Base-by-base conservation (phyloP, 208 protist species). In the Trypanosoma caninum region DNA sequence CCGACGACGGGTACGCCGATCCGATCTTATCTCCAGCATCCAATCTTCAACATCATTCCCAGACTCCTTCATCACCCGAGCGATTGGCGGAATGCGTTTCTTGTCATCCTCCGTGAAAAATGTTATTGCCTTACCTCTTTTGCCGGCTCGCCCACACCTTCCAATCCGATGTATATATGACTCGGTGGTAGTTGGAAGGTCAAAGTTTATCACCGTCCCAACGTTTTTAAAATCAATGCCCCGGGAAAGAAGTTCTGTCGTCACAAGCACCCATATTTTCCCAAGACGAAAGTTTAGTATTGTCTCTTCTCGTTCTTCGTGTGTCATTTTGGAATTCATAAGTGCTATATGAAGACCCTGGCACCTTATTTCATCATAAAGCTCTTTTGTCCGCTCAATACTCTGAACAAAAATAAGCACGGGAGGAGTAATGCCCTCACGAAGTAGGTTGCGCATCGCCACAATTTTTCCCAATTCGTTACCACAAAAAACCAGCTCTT, bases 181-280 rank as follows among this genome's bases (percentile, higher is more conserved):
- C 31, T 95, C 84, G 6, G 97, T 71, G 1, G 90, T 96, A 11
- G 91, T 78, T 2, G 98, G 98, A 48, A 99, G 97, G 74, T 99
- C 98, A 72, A 98, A 99, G 82, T 99, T 99, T 78, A 99, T 97
- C 22, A 99, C 98, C 6, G 89, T 91, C 44, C 85, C 85, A 25
- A 99, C 91, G 57, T 96, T 97, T 56, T 97, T 97, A 67, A 99
- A 99, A 74, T 99, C 97, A 53, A 99, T 97, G 76, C 98, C 98
- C 35, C 98, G 87, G 3, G 94, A 93, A 57, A 99, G 87, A 44
- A 99, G 74, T 40, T 99, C 97, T 14, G 98, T 99, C 41, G 91
- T 93, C 54, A 99, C 94, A 38, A 99, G 81, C 4, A 99, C 70
- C 94, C 97, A 99, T 23, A 98, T 96, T 60, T 97, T 87, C 54